Percentiles rank a stretch among this genome's conserved stretches.
phyloP scores from a whole-genome alignment of 2,329 filamentous ascomycete species.

The Fusarium setosum region DNA sequence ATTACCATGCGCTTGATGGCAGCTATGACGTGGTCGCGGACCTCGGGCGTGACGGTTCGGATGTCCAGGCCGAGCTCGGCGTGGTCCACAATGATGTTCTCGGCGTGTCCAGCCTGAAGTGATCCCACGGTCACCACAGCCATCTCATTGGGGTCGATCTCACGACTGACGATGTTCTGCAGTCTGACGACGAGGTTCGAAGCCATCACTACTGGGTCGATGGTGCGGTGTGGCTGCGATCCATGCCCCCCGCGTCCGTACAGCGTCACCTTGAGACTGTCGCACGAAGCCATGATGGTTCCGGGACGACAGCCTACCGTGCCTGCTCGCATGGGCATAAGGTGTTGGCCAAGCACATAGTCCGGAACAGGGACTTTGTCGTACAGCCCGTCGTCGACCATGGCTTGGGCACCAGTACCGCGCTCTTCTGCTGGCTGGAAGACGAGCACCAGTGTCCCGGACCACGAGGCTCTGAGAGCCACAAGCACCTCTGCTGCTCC shows the following conservation, averaged over 20 bases:
- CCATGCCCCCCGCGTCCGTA: constrained; percentile 57
- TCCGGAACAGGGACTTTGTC: constrained; percentile 46
- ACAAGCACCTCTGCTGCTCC: too few species aligned
- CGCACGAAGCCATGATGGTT: constrained; percentile 37
- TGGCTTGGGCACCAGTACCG: constrained; percentile 64
- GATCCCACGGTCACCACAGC: constrained; percentile 58
- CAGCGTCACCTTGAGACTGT: constrained; percentile 45
- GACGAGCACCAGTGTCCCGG: constrained; percentile 70
- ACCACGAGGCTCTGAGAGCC: too few species aligned
- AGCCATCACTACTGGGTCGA: constrained; percentile 61
- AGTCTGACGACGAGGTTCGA: constrained; percentile 51
- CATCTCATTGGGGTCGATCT: constrained; percentile 49
- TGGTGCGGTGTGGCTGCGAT: constrained; percentile 51
- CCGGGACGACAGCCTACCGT: constrained; percentile 42
- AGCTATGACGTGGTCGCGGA: constrained; percentile 48
- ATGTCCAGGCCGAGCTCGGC: constrained; percentile 55
- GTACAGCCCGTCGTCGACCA: constrained; percentile 53
- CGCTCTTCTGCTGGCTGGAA: constrained; percentile 78
- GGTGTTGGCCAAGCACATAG: constrained; percentile 51
- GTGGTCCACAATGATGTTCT: constrained; percentile 58
- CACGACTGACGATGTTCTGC: constrained; percentile 46
- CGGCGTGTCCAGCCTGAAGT: constrained; percentile 53
- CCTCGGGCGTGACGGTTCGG: constrained; percentile 47
- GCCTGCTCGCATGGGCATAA: constrained; percentile 47
- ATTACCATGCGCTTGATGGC: constrained; percentile 57